phyloP scores from a whole-genome alignment of 345 rosid species.

The Aquilaria malaccensis region DNA sequence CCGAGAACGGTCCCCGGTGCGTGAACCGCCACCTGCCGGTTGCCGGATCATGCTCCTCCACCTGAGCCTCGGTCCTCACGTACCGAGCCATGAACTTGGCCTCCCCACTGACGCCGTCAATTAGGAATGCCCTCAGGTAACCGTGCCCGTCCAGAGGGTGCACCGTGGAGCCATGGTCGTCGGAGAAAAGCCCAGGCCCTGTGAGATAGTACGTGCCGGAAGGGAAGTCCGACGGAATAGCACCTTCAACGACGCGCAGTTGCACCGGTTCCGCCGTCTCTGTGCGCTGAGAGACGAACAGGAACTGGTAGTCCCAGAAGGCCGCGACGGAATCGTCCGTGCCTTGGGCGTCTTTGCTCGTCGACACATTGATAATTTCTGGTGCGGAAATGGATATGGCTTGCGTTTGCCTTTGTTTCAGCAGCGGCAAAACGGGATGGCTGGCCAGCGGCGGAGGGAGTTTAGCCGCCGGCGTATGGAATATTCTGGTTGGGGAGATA shows the following conservation, averaged over 20 bases:
- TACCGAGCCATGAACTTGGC: conserved; percentile 72
- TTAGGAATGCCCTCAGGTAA: conserved; percentile 62
- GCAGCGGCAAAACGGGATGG: conserved; percentile 17
- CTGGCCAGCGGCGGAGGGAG: conserved; percentile 12
- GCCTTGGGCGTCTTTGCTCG: neutral
- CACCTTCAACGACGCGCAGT: conserved; percentile 44
- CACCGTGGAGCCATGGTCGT: conserved; percentile 87
- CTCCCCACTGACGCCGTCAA: conserved; percentile 32
- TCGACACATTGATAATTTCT: conserved; percentile 5
- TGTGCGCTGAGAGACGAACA: conserved; percentile 67
- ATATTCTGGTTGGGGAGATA: neutral
- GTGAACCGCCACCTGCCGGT: conserved; percentile 84
- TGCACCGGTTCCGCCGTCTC: conserved; percentile 46
- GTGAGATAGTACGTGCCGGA: conserved; percentile 76
- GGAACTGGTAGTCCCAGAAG: conserved; percentile 81
- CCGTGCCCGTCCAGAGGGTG: conserved; percentile 95
- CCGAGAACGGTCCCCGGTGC: conserved; percentile 80
- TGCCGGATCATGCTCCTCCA: conserved; percentile 60
- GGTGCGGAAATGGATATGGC: conserved; percentile 50
- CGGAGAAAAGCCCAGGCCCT: conserved; percentile 81
- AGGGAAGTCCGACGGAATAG: conserved; percentile 64
- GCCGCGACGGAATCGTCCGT: conserved; percentile 46
- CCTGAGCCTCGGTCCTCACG: conserved; percentile 77
- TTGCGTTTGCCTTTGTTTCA: conserved; percentile 20
- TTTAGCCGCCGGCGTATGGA: neutral